Conservation (phyloP, 2,329 filamentous ascomycete genomes). For the Fusarium solani-melongenae region DNA sequence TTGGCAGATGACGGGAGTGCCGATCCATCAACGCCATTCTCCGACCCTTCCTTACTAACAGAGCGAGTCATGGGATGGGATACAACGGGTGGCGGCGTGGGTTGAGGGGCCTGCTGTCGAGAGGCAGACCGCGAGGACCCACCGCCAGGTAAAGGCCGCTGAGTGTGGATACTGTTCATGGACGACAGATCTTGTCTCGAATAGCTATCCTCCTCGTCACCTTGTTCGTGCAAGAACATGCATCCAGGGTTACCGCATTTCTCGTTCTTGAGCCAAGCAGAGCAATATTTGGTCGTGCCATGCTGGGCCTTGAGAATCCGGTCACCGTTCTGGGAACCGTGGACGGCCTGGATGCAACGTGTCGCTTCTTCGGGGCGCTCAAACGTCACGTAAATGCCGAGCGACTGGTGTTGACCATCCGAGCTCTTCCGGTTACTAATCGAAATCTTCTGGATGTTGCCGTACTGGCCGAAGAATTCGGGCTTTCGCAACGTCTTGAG, state of each 20-base stretch:
- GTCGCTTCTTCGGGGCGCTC: conserved; percentile 90
- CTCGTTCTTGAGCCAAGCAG: conserved; percentile 93
- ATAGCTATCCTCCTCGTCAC: conserved; percentile 98
- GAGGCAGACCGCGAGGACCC: conserved; percentile 66
- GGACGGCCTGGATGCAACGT: conserved; percentile 89
- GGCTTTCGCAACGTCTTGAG: conserved; percentile 89
- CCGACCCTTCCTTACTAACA: conserved; percentile 80
- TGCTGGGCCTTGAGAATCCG: conserved; percentile 80
- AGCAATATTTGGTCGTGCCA: conserved; percentile 98
- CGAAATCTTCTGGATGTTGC: conserved; percentile 98
- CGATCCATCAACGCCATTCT: conserved; percentile 80
- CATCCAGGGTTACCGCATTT: conserved; percentile 95
- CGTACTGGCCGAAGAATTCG: conserved; percentile 98
- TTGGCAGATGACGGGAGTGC: conserved; percentile 94
- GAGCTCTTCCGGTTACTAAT: conserved; percentile 93
- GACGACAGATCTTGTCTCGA: conserved; percentile 94
- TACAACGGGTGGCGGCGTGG: conserved; percentile 51
- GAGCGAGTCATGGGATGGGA: conserved; percentile 78
- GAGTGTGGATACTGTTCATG: conserved; percentile 89
- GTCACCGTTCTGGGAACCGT: conserved; percentile 92
- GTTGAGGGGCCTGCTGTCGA: conserved; percentile 59
- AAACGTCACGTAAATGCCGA: conserved; percentile 99
- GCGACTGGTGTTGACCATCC: conserved; percentile 81
- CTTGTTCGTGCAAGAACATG: conserved; percentile 97
- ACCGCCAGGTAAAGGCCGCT: conserved; percentile 70